Conservation (phyloP, 208 protist genomes). For the Wallacemonas rigidus region DNA sequence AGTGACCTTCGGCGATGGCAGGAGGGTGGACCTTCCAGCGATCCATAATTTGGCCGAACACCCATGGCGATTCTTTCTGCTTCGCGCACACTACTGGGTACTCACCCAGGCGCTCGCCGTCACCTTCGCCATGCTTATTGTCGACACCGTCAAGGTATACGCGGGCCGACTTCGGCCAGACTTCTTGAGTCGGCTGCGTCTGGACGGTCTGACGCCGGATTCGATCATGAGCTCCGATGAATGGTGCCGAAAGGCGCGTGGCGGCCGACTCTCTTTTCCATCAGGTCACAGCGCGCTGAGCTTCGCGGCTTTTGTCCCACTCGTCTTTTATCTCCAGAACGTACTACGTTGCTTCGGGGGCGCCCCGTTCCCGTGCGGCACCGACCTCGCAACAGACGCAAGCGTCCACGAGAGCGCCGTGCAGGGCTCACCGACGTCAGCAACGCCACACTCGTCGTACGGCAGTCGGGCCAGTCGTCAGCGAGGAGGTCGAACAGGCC, state of each 20-base stretch:
- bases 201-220: slow-evolving; percentile 14
- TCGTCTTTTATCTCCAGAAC: slow-evolving; percentile 34
- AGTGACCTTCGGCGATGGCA: background rate
- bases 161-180: slow-evolving; percentile 66
- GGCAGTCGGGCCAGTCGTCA: background rate
- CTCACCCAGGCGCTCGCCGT: slow-evolving; percentile 54
- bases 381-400: background rate
- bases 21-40: too few species aligned
- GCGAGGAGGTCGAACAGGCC: background rate
- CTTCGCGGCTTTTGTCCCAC: slow-evolving; percentile 41
- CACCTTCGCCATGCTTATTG: slow-evolving; percentile 43
- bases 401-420: background rate
- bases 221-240: slow-evolving; percentile 3
- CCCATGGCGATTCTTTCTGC: slow-evolving; percentile 24
- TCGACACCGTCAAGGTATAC: slow-evolving; percentile 60
- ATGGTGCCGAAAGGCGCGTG: slow-evolving; percentile 33
- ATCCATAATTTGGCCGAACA: background rate
- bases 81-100: slow-evolving; percentile 52
- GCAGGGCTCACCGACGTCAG: background rate
- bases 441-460: background rate
- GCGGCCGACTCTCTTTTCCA: slow-evolving; percentile 46
- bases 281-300: slow-evolving; percentile 45
- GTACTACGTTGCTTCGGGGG: slow-evolving; percentile 22
- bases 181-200: slow-evolving; percentile 53
- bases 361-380: background rate